phyloP scores from a whole-genome alignment of 2,329 filamentous ascomycete species.

The Beauveria caledonica region DNA sequence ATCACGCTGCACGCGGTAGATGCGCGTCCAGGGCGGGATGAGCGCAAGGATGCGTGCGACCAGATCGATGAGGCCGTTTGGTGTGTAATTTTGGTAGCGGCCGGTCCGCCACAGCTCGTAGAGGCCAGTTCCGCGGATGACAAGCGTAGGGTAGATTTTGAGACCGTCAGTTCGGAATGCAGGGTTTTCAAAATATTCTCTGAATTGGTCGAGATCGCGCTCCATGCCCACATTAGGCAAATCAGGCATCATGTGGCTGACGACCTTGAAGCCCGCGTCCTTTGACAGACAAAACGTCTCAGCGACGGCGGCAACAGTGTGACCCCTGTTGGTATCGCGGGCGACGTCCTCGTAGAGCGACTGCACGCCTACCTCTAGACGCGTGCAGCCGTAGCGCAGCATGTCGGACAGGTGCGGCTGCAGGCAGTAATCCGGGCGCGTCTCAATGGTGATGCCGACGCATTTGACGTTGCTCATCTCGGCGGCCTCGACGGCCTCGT shows the following conservation, averaged over 20 bases:
- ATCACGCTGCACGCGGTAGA: constrained; percentile 96
- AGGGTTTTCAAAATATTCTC: constrained; percentile 96
- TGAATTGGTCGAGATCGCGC: constrained; percentile 90
- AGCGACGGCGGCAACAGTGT: constrained; percentile 89
- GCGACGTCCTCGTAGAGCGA: constrained; percentile 97
- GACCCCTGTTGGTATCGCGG: constrained; percentile 93
- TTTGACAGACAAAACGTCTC: constrained; percentile 97
- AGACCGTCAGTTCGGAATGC: constrained; percentile 92
- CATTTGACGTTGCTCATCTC: constrained; percentile 98
- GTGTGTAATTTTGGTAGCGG: constrained; percentile 96
- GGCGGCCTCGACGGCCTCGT: constrained; percentile 88
- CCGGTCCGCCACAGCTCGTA: constrained; percentile 98
- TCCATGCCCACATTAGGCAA: constrained; percentile 98
- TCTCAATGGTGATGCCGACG: constrained; percentile 97
- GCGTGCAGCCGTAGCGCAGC: constrained; percentile 95
- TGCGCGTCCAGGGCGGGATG: constrained; percentile 94
- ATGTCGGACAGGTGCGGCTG: constrained; percentile 93
- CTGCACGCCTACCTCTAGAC: constrained; percentile 90
- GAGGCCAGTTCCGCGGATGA: constrained; percentile 90
- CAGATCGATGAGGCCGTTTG: constrained; percentile 90
- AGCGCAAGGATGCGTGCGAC: constrained; percentile 93
- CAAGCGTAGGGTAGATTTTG: constrained; percentile 96
- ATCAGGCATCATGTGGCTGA: constrained; percentile 99
- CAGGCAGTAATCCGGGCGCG: constrained; percentile 90
- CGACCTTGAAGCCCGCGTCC: constrained; percentile 97